Evolutionary conservation across 208 protist genomes (phyloP).

Genomic region (Strigomonas galati): DNA sequence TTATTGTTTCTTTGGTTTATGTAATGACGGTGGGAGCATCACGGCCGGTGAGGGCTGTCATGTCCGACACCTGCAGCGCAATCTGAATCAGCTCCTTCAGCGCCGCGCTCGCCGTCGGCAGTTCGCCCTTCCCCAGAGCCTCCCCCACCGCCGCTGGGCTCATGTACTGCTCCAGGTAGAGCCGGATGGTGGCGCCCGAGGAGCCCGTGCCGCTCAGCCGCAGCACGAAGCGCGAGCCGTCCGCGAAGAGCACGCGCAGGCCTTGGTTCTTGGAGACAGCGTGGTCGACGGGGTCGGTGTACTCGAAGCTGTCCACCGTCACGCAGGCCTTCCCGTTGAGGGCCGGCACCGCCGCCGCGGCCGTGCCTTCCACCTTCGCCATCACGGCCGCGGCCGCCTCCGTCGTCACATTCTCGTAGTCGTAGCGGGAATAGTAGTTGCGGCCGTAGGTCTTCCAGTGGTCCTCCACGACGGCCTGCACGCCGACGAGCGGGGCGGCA

Average conservation of each 20-base stretch:
- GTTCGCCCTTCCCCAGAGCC: constrained; percentile 31
- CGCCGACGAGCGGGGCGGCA: constrained; percentile 54
- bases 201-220: constrained; percentile 95
- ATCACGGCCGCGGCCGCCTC: constrained; percentile 88
- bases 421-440: constrained; percentile 97
- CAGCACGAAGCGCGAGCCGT: constrained; percentile 96
- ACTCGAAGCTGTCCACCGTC: constrained; percentile 94
- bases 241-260: constrained; percentile 92
- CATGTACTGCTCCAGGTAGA: constrained; percentile 97
- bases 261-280: constrained; percentile 90
- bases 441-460: constrained; percentile 96
- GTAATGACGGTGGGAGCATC: constrained; percentile 96
- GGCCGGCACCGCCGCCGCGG: constrained; percentile 31
- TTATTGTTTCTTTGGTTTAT: too few relatives aligned
- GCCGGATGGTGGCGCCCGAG: constrained; percentile 94
- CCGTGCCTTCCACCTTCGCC: constrained; percentile 34
- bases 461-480: constrained; percentile 88
- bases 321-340: constrained; percentile 45
- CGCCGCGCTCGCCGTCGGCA: constrained; percentile 52
- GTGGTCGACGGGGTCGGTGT: constrained; percentile 95
- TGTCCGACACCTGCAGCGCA: constrained; percentile 79
- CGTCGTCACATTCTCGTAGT: constrained; percentile 95
- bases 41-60: constrained; percentile 89
- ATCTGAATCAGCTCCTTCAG: constrained; percentile 84
- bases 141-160: constrained; percentile 30